phyloP scores from a whole-genome alignment of 2,329 filamentous ascomycete species.

The Ambrosiella beaveri region DNA sequence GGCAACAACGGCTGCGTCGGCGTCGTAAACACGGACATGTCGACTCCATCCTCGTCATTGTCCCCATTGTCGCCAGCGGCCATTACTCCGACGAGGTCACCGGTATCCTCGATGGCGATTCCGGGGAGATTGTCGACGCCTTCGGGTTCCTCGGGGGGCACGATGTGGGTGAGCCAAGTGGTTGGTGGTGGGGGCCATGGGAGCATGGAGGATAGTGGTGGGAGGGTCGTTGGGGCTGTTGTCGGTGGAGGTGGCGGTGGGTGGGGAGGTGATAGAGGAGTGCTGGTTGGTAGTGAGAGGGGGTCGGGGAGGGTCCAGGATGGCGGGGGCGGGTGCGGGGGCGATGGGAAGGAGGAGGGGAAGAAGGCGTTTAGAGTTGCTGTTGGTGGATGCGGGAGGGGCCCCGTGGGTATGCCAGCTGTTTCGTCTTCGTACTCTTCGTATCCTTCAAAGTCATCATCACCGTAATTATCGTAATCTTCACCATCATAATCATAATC shows the following conservation, averaged over 20 bases:
- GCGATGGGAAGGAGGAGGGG: not conserved
- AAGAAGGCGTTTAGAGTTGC: not conserved
- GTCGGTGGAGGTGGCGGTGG: not conserved
- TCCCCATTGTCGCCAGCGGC: slow-evolving; percentile 18
- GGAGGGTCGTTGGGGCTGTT: not conserved
- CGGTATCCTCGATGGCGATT: too few relatives aligned
- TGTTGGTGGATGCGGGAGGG: too few relatives aligned
- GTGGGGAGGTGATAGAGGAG: not conserved
- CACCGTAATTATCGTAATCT: not conserved
- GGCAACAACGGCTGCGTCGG: slow-evolving; percentile 24
- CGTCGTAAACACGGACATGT: slow-evolving; percentile 13
- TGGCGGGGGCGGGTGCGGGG: not conserved
- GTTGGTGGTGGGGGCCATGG: not conserved
- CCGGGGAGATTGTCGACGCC: not conserved
- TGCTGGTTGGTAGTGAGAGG: not conserved
- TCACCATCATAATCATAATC: not conserved
- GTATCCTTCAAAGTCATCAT: not conserved
- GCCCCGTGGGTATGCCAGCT: too few relatives aligned
- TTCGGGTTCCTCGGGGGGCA: not conserved
- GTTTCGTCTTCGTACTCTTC: not conserved
- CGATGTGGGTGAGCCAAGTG: not conserved
- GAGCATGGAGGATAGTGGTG: not conserved
- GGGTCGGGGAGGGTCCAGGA: not conserved
- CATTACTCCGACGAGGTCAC: not conserved
- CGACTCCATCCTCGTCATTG: not conserved